Evolutionary conservation across 176 grass and related monocot genomes (phyloP), one percentile per base, ranked within the genome.

Genomic region (Cenchrus americanus): DNA sequence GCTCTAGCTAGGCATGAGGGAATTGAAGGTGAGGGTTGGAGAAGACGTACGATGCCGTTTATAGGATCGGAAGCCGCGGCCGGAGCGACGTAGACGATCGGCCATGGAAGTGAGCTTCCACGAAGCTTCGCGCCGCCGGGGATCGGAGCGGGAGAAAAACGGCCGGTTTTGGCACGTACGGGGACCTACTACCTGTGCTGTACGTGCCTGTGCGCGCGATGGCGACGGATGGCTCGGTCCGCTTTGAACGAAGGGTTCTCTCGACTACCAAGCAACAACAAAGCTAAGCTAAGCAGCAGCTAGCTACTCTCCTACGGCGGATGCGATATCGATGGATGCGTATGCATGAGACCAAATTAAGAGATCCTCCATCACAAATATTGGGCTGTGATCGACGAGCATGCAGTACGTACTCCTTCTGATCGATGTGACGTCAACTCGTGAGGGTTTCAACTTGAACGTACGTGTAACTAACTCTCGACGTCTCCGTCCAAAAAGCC

Each of bases 111-210:
- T 77, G 88, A 89, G 65, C 83, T 89, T 89, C 88, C 24, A 5
- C 0, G 88, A 89, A 89, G 83, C 78, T 89, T 89, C 88, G 78
- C 51, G 27, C 49, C 50, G 18, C n/a, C n/a, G n/a, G n/a, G n/a
- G n/a, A n/a, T n/a, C 7, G 74, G 59, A 58, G 71, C 88, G 78
- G 78, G 83, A 84, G 75, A 69, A 58, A 50, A 62, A 53, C 32
- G 30, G 66, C 41, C 52, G 82, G 77, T 69, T 80, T 69, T 80
- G 27, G 27, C 27, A 1, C 69, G 10, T n/a, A 1, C 26, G 8
- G 82, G 82, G 34, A 0, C 77, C 82, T 71, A 71, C 82, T 70
- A 71, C 69, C 5, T 19, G 1, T 19, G 17, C 52, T 18, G 15
- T 7, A 17, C 17, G 52, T 7, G 57, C 57, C 52, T 18, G 15